These are phyloP conservation scores for Cicer arietinum DNA, from an alignment of 306 rosid genomes.

Conservation along the genomic window DNA sequence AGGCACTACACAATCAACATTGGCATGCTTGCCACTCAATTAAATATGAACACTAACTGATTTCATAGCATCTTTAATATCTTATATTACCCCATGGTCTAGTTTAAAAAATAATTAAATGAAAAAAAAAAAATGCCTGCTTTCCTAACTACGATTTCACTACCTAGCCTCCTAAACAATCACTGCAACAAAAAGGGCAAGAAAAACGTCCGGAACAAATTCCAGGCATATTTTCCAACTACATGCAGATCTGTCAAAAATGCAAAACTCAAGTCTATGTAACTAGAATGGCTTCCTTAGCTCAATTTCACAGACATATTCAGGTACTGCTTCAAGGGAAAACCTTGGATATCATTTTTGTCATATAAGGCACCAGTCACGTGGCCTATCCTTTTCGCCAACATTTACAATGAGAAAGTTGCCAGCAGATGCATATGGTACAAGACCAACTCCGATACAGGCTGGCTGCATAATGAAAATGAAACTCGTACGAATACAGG, in stretches of 20 bases:
- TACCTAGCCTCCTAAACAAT: conserved; percentile 37
- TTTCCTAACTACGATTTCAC: conserved; percentile 14
- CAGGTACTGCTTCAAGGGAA: conserved; percentile 37
- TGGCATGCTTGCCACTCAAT: not conserved
- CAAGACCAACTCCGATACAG: conserved; percentile 48
- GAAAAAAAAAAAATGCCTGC: not conserved
- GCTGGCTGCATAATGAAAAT: conserved; percentile 43
- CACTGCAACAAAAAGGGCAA: conserved; percentile 7
- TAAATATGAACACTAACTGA: conserved; percentile 42
- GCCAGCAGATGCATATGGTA: conserved; percentile 46
- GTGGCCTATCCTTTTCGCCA: conserved; percentile 44
- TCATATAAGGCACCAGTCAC: conserved; percentile 36
- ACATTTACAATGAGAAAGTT: conserved; percentile 47
- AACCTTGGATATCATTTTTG: conserved; percentile 40
- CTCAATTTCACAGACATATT: conserved; percentile 39
- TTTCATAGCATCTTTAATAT: conserved; percentile 36
- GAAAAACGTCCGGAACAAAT: conserved; percentile 25
- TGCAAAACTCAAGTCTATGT: conserved; percentile 18
- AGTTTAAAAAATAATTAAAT: conserved; percentile 26
- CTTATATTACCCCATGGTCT: conserved; percentile 9
- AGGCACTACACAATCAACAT: not conserved
- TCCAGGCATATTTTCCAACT: conserved; percentile 43
- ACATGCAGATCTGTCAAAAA: conserved; percentile 43
- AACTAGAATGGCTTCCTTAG: conserved; percentile 40
- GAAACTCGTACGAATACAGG: conserved; percentile 43